phyloP scores from a whole-genome alignment of 2,329 filamentous ascomycete species.

The Tolypocladium tundrense region DNA sequence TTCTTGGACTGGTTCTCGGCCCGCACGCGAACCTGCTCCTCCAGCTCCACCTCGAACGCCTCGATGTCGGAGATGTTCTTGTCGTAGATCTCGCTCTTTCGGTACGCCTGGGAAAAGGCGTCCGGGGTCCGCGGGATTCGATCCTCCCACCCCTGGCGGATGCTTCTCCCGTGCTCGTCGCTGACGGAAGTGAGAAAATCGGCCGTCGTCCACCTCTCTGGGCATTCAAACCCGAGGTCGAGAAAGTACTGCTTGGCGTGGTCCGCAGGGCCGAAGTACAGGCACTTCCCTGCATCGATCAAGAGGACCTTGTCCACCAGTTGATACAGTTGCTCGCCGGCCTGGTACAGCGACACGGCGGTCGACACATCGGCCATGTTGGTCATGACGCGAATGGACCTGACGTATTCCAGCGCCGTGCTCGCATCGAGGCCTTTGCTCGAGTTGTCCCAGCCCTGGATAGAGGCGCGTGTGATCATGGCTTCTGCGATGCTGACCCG shows the following conservation, averaged over 20 bases:
- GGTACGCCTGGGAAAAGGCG: constrained; percentile 58
- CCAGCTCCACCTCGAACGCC: constrained; percentile 53
- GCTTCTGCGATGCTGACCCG: constrained; percentile 66
- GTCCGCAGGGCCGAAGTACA: constrained; percentile 58
- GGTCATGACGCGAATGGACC: constrained; percentile 52
- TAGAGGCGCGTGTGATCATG: constrained; percentile 46
- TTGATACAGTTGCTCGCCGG: constrained; percentile 53
- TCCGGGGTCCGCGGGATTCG: constrained; percentile 58
- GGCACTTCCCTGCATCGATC: constrained; percentile 61
- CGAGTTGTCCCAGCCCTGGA: constrained; percentile 66
- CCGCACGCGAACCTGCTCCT: constrained; percentile 31
- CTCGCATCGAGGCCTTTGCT: constrained; percentile 63
- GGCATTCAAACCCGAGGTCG: constrained; percentile 62
- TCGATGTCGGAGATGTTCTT: constrained; percentile 50
- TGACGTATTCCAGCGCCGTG: constrained; percentile 63
- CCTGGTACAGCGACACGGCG: constrained; percentile 61
- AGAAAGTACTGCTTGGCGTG: constrained; percentile 60
- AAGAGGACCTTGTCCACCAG: constrained; percentile 68
- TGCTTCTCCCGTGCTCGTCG: constrained; percentile 60
- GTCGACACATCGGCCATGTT: constrained; percentile 63
- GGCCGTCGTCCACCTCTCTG: constrained; percentile 58
- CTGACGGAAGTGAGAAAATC: constrained; percentile 74
- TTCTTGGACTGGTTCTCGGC: constrained; percentile 55
- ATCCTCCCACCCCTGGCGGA: constrained; percentile 54
- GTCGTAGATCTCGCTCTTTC: constrained; percentile 49